Percentiles rank a stretch among this genome's conserved stretches.
These are phyloP conservation scores for Beauveria australis DNA, from an alignment of 2,329 filamentous ascomycete genomes.

Conservation along the genomic window DNA sequence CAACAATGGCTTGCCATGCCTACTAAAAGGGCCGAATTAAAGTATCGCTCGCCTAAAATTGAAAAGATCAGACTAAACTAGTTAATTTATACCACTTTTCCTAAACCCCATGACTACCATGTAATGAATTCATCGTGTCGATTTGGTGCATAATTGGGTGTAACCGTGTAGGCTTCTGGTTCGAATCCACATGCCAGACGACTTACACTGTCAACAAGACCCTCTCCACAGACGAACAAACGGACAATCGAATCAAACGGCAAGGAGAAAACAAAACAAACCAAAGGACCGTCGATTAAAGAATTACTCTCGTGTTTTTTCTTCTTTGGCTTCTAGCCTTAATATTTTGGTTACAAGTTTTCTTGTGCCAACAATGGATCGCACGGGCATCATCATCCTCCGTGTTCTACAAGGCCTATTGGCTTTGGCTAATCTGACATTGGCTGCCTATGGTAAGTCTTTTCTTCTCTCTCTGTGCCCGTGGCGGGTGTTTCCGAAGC, in stretches of 20 bases:
- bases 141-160: background rate
- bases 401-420: conserved; percentile 39
- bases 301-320: too few species aligned
- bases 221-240: background rate
- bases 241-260: background rate
- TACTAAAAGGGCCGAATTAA: background rate
- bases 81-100: background rate
- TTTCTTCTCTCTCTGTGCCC: background rate
- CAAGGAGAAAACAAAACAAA: background rate
- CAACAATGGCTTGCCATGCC: background rate
- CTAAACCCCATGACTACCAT: background rate
- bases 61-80: background rate
- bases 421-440: conserved; percentile 36
- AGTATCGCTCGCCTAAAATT: background rate
- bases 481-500: background rate
- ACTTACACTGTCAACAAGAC: conserved; percentile 8
- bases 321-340: background rate
- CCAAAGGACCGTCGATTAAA: background rate
- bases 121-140: background rate
- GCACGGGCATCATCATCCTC: background rate
- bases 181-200: conserved; percentile 5
- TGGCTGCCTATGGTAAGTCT: conserved; percentile 42
- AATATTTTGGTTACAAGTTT: background rate
- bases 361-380: conserved; percentile 1
- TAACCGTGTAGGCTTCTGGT: background rate